Evolutionary conservation across 495 filamentous ascomycete genomes (phyloP).

Genomic region (Aspergillus baeticus): DNA sequence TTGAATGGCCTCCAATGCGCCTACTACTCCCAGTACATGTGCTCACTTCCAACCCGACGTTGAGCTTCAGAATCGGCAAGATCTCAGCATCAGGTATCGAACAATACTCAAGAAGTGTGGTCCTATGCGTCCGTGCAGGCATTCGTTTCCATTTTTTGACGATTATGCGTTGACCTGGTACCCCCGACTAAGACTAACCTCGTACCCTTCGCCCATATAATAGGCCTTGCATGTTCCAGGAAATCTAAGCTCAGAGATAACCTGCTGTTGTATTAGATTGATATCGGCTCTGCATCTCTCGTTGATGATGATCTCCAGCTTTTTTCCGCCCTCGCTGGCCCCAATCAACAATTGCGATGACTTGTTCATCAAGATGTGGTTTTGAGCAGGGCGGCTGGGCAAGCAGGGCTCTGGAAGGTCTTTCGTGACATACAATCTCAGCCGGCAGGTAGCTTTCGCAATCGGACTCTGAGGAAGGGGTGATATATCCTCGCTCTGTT

Average conservation of each 20-base stretch:
- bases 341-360: neutral
- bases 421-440: no score
- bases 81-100: neutral
- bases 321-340: neutral
- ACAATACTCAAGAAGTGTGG: neutral
- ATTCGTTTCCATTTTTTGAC: neutral
- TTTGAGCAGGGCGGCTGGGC: neutral
- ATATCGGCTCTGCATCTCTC: neutral
- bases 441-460: no score
- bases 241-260: neutral
- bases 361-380: neutral
- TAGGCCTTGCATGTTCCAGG: neutral
- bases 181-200: neutral
- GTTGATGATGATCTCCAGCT: neutral
- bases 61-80: neutral
- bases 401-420: no score
- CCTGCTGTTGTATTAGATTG: neutral
- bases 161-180: neutral
- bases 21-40: neutral
- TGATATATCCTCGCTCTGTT: no score
- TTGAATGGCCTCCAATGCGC: neutral
- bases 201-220: neutral
- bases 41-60: neutral
- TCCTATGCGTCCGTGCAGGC: neutral
- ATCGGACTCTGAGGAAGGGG: no score